Evolutionary conservation across 73 alveolate species (phyloP).

Genomic region (Tetrahymena elliotti): DNA sequence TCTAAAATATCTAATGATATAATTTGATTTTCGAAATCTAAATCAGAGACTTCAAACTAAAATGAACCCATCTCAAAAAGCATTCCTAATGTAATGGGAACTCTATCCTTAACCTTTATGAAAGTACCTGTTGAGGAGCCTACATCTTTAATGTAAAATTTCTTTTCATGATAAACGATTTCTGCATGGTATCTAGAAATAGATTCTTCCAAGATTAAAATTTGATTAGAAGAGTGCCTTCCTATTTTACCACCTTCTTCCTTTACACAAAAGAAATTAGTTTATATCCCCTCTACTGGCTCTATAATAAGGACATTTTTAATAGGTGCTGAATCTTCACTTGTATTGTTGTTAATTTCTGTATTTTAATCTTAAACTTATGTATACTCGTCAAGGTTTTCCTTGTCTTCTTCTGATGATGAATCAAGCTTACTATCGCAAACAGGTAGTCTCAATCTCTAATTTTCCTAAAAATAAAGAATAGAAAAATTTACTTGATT

Average conservation of each 20-base stretch:
- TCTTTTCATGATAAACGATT: slow-evolving; percentile 23
- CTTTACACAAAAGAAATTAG: slow-evolving; percentile 65
- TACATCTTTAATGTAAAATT: slow-evolving; percentile 52
- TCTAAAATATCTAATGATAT: background rate
- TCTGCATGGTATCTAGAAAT: slow-evolving; percentile 76
- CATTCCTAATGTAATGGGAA: slow-evolving; percentile 52
- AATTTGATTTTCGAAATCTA: background rate
- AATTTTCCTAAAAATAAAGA: slow-evolving; percentile 2
- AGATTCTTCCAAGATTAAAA: slow-evolving; percentile 65
- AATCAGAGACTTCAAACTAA: slow-evolving; percentile 51
- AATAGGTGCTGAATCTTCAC: slow-evolving; percentile 25
- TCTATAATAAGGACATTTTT: slow-evolving; percentile 58
- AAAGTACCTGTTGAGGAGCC: slow-evolving; percentile 79
- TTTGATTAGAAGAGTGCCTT: slow-evolving; percentile 69
- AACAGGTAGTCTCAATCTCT: slow-evolving; percentile 10
- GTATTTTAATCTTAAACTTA: slow-evolving; percentile 1
- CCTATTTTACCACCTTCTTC: slow-evolving; percentile 76
- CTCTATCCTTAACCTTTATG: slow-evolving; percentile 58
- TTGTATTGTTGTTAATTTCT: background rate
- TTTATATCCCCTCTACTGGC: slow-evolving; percentile 70
- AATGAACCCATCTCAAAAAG: slow-evolving; percentile 70
- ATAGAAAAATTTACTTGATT: slow-evolving; percentile 13
- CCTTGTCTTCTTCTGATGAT: background rate
- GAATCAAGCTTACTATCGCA: slow-evolving; percentile 9
- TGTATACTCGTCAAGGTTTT: slow-evolving; percentile 16